These are phyloP conservation scores for Paecilomyces variotii DNA, from an alignment of 2,329 filamentous ascomycete species.

Conservation along the genomic window DNA sequence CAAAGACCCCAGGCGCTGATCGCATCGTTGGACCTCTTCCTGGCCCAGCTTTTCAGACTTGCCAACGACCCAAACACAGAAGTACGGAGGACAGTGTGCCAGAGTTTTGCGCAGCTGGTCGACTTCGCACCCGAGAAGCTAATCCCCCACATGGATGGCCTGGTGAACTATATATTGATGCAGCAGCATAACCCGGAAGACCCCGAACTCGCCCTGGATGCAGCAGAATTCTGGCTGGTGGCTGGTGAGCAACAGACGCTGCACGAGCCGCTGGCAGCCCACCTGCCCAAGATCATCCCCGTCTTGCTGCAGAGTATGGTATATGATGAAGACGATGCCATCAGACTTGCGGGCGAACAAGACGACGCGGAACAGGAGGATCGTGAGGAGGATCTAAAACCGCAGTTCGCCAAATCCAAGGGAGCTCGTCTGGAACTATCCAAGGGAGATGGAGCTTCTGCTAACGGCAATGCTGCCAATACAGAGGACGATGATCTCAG, in stretches of 20 bases:
- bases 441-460: constrained; percentile 28
- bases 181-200: constrained; percentile 79
- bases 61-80: constrained; percentile 69
- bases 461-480: constrained; percentile 41
- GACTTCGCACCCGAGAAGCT: constrained; percentile 88
- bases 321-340: constrained; percentile 88
- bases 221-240: constrained; percentile 94
- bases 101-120: constrained; percentile 84
- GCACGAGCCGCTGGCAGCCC: constrained; percentile 66
- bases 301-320: constrained; percentile 92
- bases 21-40: constrained; percentile 68
- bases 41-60: constrained; percentile 75
- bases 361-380: constrained; percentile 91
- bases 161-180: constrained; percentile 86
- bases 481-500: constrained; percentile 63
- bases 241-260: constrained; percentile 80
- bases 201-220: constrained; percentile 83
- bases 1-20: constrained; percentile 76
- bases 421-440: constrained; percentile 51
- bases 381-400: constrained; percentile 81
- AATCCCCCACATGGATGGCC: constrained; percentile 72
- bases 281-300: constrained; percentile 77
- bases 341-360: constrained; percentile 71
- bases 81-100: constrained; percentile 86
- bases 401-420: constrained; percentile 73